Conservation (phyloP, 306 rosid genomes). For the Ormosia emarginata region DNA sequence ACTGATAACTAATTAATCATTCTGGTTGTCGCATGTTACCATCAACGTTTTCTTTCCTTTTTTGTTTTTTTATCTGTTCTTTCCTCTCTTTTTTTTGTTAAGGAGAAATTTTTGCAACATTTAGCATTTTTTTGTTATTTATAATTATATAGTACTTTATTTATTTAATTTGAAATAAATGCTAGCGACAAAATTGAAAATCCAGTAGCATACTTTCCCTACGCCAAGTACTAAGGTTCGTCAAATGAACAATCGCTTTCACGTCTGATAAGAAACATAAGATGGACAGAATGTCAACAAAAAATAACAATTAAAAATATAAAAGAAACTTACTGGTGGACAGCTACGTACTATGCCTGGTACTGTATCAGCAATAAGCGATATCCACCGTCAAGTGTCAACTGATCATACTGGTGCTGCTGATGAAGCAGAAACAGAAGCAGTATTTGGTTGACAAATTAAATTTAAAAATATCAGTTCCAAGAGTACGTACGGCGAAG, state of each 20-base stretch:
- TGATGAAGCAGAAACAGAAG: background rate
- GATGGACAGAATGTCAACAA: constrained; percentile 28
- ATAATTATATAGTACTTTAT: no score
- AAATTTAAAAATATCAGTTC: background rate
- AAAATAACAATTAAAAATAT: background rate
- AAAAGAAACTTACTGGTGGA: background rate
- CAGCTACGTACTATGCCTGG: background rate
- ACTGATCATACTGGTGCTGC: background rate
- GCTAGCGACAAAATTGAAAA: constrained; percentile 28
- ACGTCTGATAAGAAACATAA: constrained; percentile 25
- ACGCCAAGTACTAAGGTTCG: constrained; percentile 34
- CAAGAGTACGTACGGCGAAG: background rate
- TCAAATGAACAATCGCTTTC: constrained; percentile 59
- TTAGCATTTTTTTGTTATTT: no score
- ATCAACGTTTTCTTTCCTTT: no score
- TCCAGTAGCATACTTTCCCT: constrained; percentile 22
- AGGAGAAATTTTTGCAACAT: no score
- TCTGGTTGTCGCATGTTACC: no score
- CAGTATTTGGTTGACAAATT: background rate
- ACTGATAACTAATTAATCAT: no score
- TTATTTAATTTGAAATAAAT: no score
- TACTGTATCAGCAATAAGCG: background rate
- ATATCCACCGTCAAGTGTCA: background rate
- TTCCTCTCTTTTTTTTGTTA: no score
- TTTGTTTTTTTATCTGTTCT: no score